Base-by-base conservation (phyloP, 1,284 basidiomycete species). In the Ustilago shanxiensis region DNA sequence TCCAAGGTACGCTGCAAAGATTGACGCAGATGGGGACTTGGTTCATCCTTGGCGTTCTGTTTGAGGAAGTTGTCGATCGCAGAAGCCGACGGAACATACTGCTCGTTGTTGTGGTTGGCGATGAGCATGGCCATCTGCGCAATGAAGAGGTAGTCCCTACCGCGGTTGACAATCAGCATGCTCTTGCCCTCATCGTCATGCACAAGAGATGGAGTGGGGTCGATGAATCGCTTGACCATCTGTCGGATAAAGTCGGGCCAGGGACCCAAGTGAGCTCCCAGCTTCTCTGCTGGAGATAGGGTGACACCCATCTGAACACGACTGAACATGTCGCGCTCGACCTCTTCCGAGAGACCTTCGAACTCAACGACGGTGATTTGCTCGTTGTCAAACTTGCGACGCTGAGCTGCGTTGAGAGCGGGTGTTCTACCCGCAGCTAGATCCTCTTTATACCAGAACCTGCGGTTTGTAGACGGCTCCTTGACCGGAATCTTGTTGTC, bases 261-360 rank as follows among this genome's bases (percentile, higher is more conserved):
- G 0, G 49, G 24, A 14, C 79, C 79, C 18, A 76, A 39, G 39
- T 71, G 73, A 9, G 77, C 77, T 49, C 59, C 73, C 8, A 81
- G 68, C 77, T 77, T 81, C 66, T 81, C 79, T 18, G 79, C 79
- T 11, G 74, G 64, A 14, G 79, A 77, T 14, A 81, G 67, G 3
- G 74, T 68, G 10, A 79, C 68, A 22, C 79, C 79, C 77, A 81
- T 79, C 79, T 81, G 79, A 1, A 81, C 79, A 37, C 79, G 62
- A 22, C 66, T 65, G 53, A 81, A 81, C 77, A 81, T 79, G 49
- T 81, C 79, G 6, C 79, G 63, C 64, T 81, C 79, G 33, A 45
- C 50, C 35, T 74, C 70, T 2, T 81, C 79, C 7, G 49, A 47
- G 9, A 81, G 63, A 20, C 66, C 74, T 8, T 69, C 60, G 54